A percentile compares a stretch with the other conserved stretches of the same genome.
Evolutionary conservation across 2,329 filamentous ascomycete species (phyloP).

Genomic region (Ophiostoma novo-ulmi): DNA sequence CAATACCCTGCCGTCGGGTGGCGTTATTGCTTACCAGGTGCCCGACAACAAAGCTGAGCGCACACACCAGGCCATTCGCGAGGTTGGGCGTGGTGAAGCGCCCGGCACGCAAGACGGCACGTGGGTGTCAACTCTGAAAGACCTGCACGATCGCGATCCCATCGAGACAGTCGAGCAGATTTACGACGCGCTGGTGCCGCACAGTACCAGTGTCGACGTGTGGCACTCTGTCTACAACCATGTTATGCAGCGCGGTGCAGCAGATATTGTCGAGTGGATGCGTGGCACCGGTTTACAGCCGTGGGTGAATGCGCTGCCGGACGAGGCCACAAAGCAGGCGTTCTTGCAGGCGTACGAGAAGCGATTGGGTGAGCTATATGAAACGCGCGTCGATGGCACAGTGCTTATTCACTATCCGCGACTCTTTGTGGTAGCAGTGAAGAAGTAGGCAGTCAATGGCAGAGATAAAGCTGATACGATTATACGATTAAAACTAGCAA

Average conservation of each 20-base stretch:
- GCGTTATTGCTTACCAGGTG: conserved; percentile 50
- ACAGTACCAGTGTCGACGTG: conserved; percentile 43
- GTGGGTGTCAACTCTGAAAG: conserved; percentile 27
- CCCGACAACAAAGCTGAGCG: conserved; percentile 46
- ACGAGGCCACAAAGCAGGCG: conserved; percentile 36
- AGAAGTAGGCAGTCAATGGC: conserved; percentile 20
- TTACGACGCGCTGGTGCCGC: conserved; percentile 45
- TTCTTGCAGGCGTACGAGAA: conserved; percentile 46
- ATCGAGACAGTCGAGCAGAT: conserved; percentile 45
- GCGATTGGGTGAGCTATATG: conserved; percentile 43
- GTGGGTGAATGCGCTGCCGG: conserved; percentile 45
- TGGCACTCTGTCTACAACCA: conserved; percentile 54
- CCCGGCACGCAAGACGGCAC: conserved; percentile 26
- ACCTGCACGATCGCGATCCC: conserved; percentile 38
- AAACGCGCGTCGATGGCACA: conserved; percentile 43
- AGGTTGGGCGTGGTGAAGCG: conserved; percentile 35
- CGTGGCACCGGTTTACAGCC: conserved; percentile 53
- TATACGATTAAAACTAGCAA: background rate
- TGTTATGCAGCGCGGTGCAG: conserved; percentile 42
- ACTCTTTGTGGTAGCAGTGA: conserved; percentile 48
- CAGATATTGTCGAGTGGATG: conserved; percentile 55
- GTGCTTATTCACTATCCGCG: conserved; percentile 53
- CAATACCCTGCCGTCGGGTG: conserved; percentile 37
- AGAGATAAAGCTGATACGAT: background rate
- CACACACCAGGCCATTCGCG: conserved; percentile 48